A percentile compares a stretch with the other conserved stretches of the same genome.
Conservation (phyloP, 495 filamentous ascomycete genomes). For the Penicillium manginii region DNA sequence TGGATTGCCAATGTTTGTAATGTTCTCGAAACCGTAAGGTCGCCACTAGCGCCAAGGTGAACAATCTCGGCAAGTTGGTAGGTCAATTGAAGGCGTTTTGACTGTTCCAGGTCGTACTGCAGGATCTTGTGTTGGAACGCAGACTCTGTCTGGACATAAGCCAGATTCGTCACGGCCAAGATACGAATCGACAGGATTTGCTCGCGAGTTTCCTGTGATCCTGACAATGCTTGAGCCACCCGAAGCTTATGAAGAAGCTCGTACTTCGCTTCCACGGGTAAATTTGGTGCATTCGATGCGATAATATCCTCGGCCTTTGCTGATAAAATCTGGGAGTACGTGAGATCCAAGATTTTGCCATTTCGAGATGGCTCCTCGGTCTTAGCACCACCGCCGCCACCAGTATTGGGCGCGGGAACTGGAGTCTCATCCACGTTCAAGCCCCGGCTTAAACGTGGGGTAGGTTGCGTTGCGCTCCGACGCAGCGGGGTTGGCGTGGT, state of each 20-base stretch:
- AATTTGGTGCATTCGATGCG: constrained; percentile 59
- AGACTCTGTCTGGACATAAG: constrained; percentile 80
- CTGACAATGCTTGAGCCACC: constrained; percentile 73
- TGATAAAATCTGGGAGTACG: constrained; percentile 63
- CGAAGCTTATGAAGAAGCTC: constrained; percentile 85
- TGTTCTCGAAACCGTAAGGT: constrained; percentile 66
- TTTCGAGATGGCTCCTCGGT: constrained; percentile 46
- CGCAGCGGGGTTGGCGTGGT: constrained; percentile 56
- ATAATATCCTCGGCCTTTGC: constrained; percentile 70
- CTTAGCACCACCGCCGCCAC: constrained; percentile 27
- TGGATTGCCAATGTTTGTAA: constrained; percentile 83
- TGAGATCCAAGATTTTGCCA: constrained; percentile 71
- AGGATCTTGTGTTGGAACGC: constrained; percentile 82
- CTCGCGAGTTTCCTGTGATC: constrained; percentile 66
- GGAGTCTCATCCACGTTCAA: constrained; percentile 59
- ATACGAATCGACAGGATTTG: constrained; percentile 80
- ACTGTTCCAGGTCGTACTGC: constrained; percentile 87
- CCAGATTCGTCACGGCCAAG: constrained; percentile 88
- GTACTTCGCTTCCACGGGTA: constrained; percentile 76
- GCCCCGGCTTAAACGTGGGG: constrained; percentile 52
- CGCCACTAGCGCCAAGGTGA: constrained; percentile 70
- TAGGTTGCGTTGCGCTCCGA: constrained; percentile 56
- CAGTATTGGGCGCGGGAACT: constrained; percentile 27
- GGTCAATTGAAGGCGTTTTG: constrained; percentile 82
- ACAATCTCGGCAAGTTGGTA: constrained; percentile 93